A percentile compares a stretch with the other conserved stretches of the same genome.
These are phyloP conservation scores for Boletus insuetus DNA, from an alignment of 768 basidiomycete genomes.

Conservation along the genomic window DNA sequence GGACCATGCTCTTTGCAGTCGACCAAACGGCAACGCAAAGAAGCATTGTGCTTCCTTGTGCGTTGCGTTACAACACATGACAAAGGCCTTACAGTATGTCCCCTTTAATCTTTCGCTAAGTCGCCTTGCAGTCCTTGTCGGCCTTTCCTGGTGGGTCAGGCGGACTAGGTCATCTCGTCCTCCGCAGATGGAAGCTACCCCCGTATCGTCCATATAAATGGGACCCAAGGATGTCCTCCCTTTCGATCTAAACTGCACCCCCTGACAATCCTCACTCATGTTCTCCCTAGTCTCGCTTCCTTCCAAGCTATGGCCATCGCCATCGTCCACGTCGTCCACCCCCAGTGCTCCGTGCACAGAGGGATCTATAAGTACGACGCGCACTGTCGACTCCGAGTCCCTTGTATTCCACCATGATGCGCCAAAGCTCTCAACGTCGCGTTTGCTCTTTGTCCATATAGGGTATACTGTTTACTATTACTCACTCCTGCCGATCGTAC, in stretches of 20 bases:
- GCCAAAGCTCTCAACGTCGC: constrained; percentile 46
- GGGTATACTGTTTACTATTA: constrained; percentile 44
- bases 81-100: constrained; percentile 26
- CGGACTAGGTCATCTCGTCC: constrained; percentile 16
- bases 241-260: not conserved
- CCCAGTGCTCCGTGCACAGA: constrained; percentile 16
- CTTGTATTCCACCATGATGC: constrained; percentile 19
- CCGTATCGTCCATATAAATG: constrained; percentile 28
- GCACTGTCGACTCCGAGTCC: constrained; percentile 23
- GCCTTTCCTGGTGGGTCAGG: constrained; percentile 15
- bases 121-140: constrained; percentile 17
- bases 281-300: constrained; percentile 7
- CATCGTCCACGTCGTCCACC: not conserved
- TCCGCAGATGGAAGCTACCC: constrained; percentile 24
- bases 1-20: constrained; percentile 12
- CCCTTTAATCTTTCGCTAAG: constrained; percentile 28
- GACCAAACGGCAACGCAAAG: constrained; percentile 8
- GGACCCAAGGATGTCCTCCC: constrained; percentile 2
- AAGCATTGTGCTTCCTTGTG: constrained; percentile 28
- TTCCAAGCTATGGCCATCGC: constrained; percentile 6
- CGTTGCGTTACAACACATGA: constrained; percentile 23
- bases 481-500: constrained; percentile 5
- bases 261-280: constrained; percentile 17
- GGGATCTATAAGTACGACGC: constrained; percentile 17
- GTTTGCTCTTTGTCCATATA: constrained; percentile 62